Percentiles rank a stretch among this genome's conserved stretches.
Conservation (phyloP, 768 basidiomycete genomes). For the Boletales sp. region DNA sequence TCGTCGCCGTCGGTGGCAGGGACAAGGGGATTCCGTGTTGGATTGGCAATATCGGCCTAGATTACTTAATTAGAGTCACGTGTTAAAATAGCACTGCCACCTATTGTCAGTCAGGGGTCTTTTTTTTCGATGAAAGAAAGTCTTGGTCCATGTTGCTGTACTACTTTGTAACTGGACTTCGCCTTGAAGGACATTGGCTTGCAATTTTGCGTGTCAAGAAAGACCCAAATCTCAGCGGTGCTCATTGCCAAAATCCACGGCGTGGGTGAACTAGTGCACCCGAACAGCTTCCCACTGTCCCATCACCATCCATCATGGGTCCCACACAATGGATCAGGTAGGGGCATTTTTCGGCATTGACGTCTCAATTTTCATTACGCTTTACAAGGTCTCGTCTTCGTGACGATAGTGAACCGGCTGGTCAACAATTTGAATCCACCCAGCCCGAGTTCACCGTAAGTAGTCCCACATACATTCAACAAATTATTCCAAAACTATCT, state of each 20-base stretch:
- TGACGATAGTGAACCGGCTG: background rate
- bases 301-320: slow-evolving; percentile 7
- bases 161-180: too few relatives aligned
- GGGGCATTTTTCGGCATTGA: background rate
- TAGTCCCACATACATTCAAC: background rate
- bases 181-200: too few relatives aligned
- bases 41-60: slow-evolving; percentile 26
- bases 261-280: background rate
- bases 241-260: background rate
- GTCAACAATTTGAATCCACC: background rate
- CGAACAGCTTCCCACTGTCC: background rate
- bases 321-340: slow-evolving; percentile 24
- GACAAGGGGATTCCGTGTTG: slow-evolving; percentile 35
- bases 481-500: background rate
- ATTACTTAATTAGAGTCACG: slow-evolving; percentile 33
- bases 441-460: slow-evolving; percentile 32
- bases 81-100: slow-evolving; percentile 15
- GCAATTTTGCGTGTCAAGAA: too few relatives aligned
- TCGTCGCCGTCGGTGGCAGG: slow-evolving; percentile 33
- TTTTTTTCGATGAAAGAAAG: too few relatives aligned
- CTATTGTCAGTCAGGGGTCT: too few relatives aligned
- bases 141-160: too few relatives aligned
- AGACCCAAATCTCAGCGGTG: too few relatives aligned
- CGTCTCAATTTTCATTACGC: background rate
- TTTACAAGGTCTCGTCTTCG: slow-evolving; percentile 5